These are phyloP conservation scores for Phyllosticta citriasiana DNA, from an alignment of 2,329 filamentous ascomycete species.

Conservation along the genomic window DNA sequence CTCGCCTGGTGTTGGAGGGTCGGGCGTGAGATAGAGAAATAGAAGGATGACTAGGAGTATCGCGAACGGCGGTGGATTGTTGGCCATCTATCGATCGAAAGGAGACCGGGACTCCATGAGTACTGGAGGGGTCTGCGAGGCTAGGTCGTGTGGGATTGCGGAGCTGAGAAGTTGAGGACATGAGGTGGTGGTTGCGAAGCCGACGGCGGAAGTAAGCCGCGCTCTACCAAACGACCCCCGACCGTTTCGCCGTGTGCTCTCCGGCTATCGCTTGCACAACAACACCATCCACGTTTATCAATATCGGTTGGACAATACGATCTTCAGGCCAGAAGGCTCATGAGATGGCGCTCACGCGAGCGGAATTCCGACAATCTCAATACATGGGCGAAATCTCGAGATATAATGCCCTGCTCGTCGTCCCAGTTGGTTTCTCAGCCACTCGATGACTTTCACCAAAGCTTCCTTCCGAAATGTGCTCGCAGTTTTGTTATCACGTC, in stretches of 20 bases:
- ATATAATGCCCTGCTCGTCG: too few relatives aligned
- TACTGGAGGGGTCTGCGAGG: not conserved
- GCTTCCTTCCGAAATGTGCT: too few relatives aligned
- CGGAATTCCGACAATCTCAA: too few relatives aligned
- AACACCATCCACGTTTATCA: not conserved
- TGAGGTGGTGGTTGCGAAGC: not conserved
- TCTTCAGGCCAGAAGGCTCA: not conserved
- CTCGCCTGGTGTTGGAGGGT: slow-evolving; percentile 4
- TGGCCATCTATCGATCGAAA: slow-evolving; percentile 8
- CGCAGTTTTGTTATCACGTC: too few relatives aligned
- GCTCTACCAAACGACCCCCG: not conserved
- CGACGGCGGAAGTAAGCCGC: not conserved
- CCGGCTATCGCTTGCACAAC: not conserved
- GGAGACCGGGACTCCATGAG: slow-evolving; percentile 3
- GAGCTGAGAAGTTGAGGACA: not conserved
- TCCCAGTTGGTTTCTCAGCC: too few relatives aligned
- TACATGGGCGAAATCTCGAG: too few relatives aligned
- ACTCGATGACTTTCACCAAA: too few relatives aligned
- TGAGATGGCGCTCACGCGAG: not conserved
- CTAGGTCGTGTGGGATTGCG: not conserved
- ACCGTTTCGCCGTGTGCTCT: not conserved
- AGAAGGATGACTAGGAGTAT: slow-evolving; percentile 10
- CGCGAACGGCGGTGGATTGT: slow-evolving; percentile 6
- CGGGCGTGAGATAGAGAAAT: slow-evolving; percentile 7
- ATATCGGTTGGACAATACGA: not conserved